Evolutionary conservation across 1,284 basidiomycete genomes (phyloP).

Genomic region (Rhodotorula glutinis): DNA sequence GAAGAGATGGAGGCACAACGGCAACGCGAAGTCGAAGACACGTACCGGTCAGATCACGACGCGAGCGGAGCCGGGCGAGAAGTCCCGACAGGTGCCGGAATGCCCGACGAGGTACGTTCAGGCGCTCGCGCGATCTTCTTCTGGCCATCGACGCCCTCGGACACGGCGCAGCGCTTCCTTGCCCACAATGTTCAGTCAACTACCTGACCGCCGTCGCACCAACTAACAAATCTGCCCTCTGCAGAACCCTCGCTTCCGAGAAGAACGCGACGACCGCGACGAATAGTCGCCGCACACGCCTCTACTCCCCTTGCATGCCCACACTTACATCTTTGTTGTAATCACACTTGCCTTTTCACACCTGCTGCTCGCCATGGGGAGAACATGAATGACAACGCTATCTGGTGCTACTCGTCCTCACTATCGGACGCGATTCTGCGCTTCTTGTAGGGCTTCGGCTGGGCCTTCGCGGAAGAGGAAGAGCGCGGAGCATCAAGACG

Average conservation of each 20-base stretch:
- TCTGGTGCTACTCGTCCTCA: constrained; percentile 17
- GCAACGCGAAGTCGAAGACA: constrained; percentile 73
- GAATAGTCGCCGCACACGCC: constrained; percentile 29
- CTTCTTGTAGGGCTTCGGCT: constrained; percentile 24
- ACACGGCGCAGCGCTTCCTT: no score
- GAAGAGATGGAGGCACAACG: constrained; percentile 74
- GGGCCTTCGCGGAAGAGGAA: background rate
- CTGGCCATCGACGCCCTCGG: no score
- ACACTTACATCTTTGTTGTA: constrained; percentile 10
- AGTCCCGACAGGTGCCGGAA: constrained; percentile 54
- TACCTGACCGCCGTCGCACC: no score
- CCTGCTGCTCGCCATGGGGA: no score
- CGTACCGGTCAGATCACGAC: constrained; percentile 76
- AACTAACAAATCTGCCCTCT: constrained; percentile 52
- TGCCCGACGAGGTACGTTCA: constrained; percentile 44
- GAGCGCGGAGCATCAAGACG: no score
- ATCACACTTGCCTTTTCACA: background rate
- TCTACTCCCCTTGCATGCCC: background rate
- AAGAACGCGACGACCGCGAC: constrained; percentile 42
- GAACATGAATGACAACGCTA: no score
- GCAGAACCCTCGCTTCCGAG: constrained; percentile 49
- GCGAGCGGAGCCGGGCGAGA: constrained; percentile 70
- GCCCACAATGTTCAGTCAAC: no score
- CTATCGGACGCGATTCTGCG: constrained; percentile 24
- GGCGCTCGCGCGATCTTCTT: no score